These are phyloP conservation scores for Reutealis trisperma DNA, from an alignment of 345 rosid species.

Conservation along the genomic window DNA sequence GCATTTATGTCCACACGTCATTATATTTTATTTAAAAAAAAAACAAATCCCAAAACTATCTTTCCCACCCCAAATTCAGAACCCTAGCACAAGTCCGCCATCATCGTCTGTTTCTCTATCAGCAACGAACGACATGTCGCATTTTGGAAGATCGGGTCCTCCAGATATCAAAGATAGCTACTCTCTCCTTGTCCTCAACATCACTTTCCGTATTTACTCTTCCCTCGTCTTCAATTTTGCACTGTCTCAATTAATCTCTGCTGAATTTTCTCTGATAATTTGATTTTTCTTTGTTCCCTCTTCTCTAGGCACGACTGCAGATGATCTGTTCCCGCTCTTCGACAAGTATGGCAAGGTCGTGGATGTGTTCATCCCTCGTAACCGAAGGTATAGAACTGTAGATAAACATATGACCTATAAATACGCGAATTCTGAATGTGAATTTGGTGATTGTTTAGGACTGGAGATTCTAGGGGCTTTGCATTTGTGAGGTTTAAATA, in stretches of 20 bases:
- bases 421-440: no score
- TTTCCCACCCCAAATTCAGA: background rate
- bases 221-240: background rate
- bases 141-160: slow-evolving; percentile 60
- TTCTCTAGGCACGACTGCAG: slow-evolving; percentile 63
- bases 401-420: no score
- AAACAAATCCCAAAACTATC: background rate
- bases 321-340: slow-evolving; percentile 75
- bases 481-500: slow-evolving; percentile 78
- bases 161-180: slow-evolving; percentile 60
- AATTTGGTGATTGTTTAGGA: background rate
- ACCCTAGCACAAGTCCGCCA: slow-evolving; percentile 14
- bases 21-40: no score
- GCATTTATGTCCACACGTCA: no score
- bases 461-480: slow-evolving; percentile 58
- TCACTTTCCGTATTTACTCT: slow-evolving; percentile 61
- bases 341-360: slow-evolving; percentile 82
- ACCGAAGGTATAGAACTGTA: slow-evolving; percentile 53
- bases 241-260: background rate
- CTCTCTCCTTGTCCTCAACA: slow-evolving; percentile 75
- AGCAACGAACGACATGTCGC: slow-evolving; percentile 36
- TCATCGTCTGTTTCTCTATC: background rate
- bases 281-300: slow-evolving; percentile 2
- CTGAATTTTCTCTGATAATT: background rate
- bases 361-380: slow-evolving; percentile 71